Conservation (phyloP, 2,329 filamentous ascomycete species). For the Cladophialophora chaetospira region DNA sequence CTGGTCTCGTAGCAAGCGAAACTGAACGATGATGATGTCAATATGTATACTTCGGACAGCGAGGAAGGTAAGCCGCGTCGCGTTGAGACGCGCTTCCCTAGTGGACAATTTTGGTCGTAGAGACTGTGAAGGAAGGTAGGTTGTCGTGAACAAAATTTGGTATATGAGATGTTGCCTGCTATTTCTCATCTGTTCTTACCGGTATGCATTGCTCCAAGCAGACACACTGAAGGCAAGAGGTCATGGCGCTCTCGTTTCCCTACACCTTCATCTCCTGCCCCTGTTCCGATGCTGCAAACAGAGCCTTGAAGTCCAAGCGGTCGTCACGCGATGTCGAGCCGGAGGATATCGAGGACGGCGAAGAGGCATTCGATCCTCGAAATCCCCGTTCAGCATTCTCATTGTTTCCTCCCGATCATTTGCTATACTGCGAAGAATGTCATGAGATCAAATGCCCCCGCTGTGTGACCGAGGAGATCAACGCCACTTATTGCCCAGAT, state of each 20-base stretch:
- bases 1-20: conserved; percentile 4
- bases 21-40: conserved; percentile 6
- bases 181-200: too few relatives aligned
- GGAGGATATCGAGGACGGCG: conserved; percentile 65
- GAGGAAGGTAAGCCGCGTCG: conserved; percentile 8
- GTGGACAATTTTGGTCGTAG: not conserved
- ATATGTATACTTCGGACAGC: not conserved
- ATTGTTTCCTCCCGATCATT: conserved; percentile 86
- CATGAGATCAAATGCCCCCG: conserved; percentile 91
- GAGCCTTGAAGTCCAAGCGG: conserved; percentile 26
- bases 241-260: conserved; percentile 60
- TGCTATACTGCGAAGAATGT: conserved; percentile 97
- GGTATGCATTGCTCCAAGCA: not conserved
- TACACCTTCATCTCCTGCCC: conserved; percentile 68
- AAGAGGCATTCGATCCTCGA: conserved; percentile 81
- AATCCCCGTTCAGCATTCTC: conserved; percentile 85
- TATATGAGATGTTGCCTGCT: not conserved
- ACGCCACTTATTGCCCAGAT: conserved; percentile 92
- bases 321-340: conserved; percentile 35
- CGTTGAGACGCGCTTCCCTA: conserved; percentile 7
- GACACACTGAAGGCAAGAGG: not conserved
- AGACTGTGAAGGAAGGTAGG: conserved; percentile 1
- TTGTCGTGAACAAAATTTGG: too few relatives aligned
- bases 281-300: conserved; percentile 48
- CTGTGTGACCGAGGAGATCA: conserved; percentile 90